Conservation (phyloP, 2,329 filamentous ascomycete genomes). For the Nemania abortiva region DNA sequence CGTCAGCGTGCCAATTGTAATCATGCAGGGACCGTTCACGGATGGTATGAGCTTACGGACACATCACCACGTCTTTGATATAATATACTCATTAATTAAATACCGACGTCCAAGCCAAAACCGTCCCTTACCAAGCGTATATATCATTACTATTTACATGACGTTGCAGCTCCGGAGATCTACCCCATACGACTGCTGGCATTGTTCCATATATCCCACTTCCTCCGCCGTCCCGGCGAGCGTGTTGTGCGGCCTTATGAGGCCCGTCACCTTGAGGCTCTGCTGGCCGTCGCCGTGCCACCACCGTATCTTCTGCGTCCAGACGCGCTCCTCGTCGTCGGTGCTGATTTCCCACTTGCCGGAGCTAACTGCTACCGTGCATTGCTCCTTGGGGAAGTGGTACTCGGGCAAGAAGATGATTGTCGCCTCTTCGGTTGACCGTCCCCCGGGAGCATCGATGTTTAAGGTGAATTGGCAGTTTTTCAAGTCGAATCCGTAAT, state of each 20-base stretch:
- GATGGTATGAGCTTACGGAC: too few species aligned
- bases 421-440: conserved; percentile 76
- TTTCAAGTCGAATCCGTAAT: conserved; percentile 84
- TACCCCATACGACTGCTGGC: conserved; percentile 62
- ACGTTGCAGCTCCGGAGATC: conserved; percentile 62
- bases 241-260: conserved; percentile 73
- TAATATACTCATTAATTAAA: too few species aligned
- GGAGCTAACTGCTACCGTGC: conserved; percentile 79
- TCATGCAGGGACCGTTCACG: too few species aligned
- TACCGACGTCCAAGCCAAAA: too few species aligned
- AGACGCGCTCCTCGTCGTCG: conserved; percentile 76
- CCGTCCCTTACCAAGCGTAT: neutral
- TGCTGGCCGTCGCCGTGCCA: conserved; percentile 93
- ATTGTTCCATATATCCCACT: conserved; percentile 81
- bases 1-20: too few species aligned
- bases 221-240: conserved; percentile 74
- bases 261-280: conserved; percentile 78
- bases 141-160: conserved; percentile 58
- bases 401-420: conserved; percentile 89
- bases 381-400: conserved; percentile 84
- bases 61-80: too few species aligned
- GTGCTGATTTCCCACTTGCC: conserved; percentile 90
- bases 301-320: conserved; percentile 85
- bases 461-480: conserved; percentile 81
- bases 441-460: conserved; percentile 70